Conservation (phyloP, 495 filamentous ascomycete genomes). For the Penicillium samsonianum region DNA sequence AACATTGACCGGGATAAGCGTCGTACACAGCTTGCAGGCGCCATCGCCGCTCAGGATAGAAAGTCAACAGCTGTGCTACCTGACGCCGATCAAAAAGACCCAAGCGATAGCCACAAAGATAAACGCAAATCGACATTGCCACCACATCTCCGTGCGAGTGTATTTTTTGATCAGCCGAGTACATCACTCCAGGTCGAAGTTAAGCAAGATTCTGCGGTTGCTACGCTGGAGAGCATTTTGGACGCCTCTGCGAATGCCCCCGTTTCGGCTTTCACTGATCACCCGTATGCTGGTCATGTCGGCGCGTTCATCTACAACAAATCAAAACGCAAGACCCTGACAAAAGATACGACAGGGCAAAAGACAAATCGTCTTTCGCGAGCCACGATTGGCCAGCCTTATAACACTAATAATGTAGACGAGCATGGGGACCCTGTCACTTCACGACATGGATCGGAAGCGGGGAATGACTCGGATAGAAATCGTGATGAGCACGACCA, state of each 20-base stretch:
- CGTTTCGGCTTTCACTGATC: slow-evolving; percentile 93
- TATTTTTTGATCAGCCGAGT: slow-evolving; percentile 79
- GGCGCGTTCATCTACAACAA: slow-evolving; percentile 65
- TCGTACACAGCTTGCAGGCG: slow-evolving; percentile 61
- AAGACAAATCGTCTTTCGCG: slow-evolving; percentile 26
- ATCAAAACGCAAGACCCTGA: slow-evolving; percentile 33
- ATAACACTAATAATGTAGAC: slow-evolving; percentile 17
- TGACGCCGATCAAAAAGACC: slow-evolving; percentile 25
- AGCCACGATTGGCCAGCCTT: slow-evolving; percentile 22
- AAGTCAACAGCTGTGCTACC: slow-evolving; percentile 43
- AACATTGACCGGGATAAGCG: slow-evolving; percentile 64
- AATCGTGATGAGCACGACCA: slow-evolving; percentile 24
- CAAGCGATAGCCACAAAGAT: slow-evolving; percentile 26
- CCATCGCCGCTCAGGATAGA: slow-evolving; percentile 50
- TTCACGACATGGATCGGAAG: slow-evolving; percentile 12
- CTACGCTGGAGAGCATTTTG: slow-evolving; percentile 87
- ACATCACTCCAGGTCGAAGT: slow-evolving; percentile 63
- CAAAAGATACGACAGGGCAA: slow-evolving; percentile 24
- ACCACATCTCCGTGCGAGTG: slow-evolving; percentile 84
- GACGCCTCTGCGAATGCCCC: slow-evolving; percentile 92
- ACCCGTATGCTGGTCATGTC: slow-evolving; percentile 75
- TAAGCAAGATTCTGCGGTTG: slow-evolving; percentile 79
- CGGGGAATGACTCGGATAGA: slow-evolving; percentile 22
- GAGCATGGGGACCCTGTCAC: slow-evolving; percentile 12
- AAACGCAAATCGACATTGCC: slow-evolving; percentile 58